Evolutionary conservation across 1,139 yeast genomes (phyloP).

Genomic region (Debaryomycetaceae sp.): DNA sequence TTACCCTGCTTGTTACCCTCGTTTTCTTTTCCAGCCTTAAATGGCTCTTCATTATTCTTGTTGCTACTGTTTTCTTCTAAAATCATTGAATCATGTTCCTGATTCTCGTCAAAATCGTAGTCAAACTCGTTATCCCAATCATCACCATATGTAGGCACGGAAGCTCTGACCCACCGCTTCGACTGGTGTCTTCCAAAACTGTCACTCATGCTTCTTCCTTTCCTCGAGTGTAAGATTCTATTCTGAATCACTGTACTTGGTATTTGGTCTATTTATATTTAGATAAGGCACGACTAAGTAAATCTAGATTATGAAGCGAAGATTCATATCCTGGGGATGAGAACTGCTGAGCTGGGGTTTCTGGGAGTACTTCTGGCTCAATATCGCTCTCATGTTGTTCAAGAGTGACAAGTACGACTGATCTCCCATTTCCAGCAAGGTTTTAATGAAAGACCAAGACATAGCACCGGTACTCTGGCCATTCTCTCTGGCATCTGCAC

Average conservation of each 20-base stretch:
- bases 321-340: slow-evolving; percentile 80
- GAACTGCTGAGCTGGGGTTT: slow-evolving; percentile 85
- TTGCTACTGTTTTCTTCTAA: background rate
- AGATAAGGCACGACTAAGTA: background rate
- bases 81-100: slow-evolving; percentile 7
- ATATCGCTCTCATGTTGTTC: slow-evolving; percentile 72
- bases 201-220: slow-evolving; percentile 29
- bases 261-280: background rate
- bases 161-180: slow-evolving; percentile 62
- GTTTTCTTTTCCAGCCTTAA: background rate
- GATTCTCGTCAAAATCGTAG: slow-evolving; percentile 17
- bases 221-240: background rate
- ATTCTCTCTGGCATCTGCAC: slow-evolving; percentile 78
- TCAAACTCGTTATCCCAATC: slow-evolving; percentile 51
- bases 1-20: slow-evolving; percentile 6
- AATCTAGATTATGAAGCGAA: slow-evolving; percentile 44
- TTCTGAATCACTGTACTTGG: background rate
- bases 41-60: background rate
- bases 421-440: slow-evolving; percentile 60
- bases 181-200: slow-evolving; percentile 55
- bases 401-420: slow-evolving; percentile 76
- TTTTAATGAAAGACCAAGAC: slow-evolving; percentile 85
- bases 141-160: slow-evolving; percentile 57
- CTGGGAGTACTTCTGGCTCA: slow-evolving; percentile 72
- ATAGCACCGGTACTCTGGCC: slow-evolving; percentile 89